phyloP scores from a whole-genome alignment of 2,329 filamentous ascomycete species.

The Penicillium sp. region DNA sequence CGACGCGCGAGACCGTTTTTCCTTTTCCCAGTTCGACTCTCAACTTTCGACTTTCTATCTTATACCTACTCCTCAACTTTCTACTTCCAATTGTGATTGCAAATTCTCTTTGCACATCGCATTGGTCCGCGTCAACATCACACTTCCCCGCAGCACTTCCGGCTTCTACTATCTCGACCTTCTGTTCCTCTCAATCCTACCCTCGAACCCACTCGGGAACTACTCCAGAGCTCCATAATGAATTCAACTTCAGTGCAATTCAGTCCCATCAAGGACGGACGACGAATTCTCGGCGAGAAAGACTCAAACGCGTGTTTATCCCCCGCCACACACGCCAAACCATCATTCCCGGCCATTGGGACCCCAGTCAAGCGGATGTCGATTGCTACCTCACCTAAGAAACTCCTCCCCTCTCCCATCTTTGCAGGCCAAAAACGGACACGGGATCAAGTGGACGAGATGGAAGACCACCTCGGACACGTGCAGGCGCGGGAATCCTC shows the following conservation, averaged over 20 bases:
- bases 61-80: not conserved
- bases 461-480: slow-evolving; percentile 20
- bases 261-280: slow-evolving; percentile 36
- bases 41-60: not conserved
- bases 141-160: slow-evolving; percentile 1
- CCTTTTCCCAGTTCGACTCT: slow-evolving; percentile 1
- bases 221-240: slow-evolving; percentile 14
- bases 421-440: slow-evolving; percentile 41
- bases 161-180: not conserved
- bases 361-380: slow-evolving; percentile 30
- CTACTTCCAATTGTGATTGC: not conserved
- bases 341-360: slow-evolving; percentile 14
- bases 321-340: slow-evolving; percentile 23
- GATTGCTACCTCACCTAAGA: slow-evolving; percentile 25
- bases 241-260: slow-evolving; percentile 21
- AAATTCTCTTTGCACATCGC: not conserved
- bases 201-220: not conserved
- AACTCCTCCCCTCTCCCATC: slow-evolving; percentile 30
- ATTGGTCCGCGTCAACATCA: not conserved
- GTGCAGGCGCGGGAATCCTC: slow-evolving; percentile 15
- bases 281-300: slow-evolving; percentile 42
- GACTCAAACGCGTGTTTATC: slow-evolving; percentile 41
- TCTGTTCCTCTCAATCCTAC: slow-evolving; percentile 1
- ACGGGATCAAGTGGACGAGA: slow-evolving; percentile 37
- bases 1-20: slow-evolving; percentile 22